Evolutionary conservation across 2,329 filamentous ascomycete species (phyloP).

Genomic region (Ilyonectria robusta): DNA sequence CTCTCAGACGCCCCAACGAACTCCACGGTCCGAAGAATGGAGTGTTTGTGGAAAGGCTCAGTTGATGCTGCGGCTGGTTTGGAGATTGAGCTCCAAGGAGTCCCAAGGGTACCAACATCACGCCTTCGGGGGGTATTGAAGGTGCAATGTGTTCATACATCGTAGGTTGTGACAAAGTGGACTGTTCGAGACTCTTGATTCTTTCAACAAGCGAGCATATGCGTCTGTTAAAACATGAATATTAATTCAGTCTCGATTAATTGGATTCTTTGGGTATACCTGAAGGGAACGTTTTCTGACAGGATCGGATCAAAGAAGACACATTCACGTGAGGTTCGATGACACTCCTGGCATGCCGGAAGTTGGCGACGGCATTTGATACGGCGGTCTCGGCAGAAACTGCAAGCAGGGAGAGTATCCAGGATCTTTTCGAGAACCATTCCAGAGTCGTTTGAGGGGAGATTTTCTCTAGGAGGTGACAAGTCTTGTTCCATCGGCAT

Average conservation of each 20-base stretch:
- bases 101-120: background rate
- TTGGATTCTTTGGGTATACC: background rate
- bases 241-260: background rate
- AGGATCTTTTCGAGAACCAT: background rate
- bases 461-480: background rate
- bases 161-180: background rate
- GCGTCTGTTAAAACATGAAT: background rate
- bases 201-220: background rate
- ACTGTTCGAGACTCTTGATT: background rate
- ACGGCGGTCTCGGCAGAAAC: constrained; percentile 31
- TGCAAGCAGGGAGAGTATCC: constrained; percentile 26
- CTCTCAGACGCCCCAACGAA: background rate
- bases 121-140: background rate
- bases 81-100: background rate
- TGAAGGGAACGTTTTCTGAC: constrained; percentile 3
- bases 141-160: background rate
- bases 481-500: background rate
- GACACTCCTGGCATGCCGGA: constrained; percentile 22
- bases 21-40: constrained; percentile 4
- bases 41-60: background rate
- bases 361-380: constrained; percentile 31
- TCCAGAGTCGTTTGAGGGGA: background rate
- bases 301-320: constrained; percentile 4
- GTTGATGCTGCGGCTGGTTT: background rate
- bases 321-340: constrained; percentile 1